phyloP scores from a whole-genome alignment of 805 yeast species.

The Middelhovenomyces tepae region DNA sequence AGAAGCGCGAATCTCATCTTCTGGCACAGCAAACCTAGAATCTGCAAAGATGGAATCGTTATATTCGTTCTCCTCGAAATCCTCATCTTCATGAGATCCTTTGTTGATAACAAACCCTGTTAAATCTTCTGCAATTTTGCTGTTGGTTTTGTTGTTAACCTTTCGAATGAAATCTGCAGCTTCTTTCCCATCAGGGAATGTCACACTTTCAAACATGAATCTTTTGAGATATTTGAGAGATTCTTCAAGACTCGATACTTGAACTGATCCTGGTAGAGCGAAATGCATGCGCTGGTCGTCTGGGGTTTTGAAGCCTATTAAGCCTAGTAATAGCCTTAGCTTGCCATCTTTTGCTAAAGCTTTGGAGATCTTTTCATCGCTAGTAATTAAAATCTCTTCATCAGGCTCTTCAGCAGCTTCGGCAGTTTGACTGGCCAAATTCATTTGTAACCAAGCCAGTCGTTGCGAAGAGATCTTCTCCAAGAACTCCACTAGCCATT shows the following conservation, averaged over 20 bases:
- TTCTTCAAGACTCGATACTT: conserved; percentile 28
- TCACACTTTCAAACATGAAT: conserved; percentile 32
- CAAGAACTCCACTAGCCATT: conserved; percentile 36
- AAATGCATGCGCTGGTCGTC: conserved; percentile 33
- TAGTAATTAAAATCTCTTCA: conserved; percentile 1
- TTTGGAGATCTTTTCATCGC: conserved; percentile 7
- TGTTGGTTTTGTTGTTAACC: conserved; percentile 1
- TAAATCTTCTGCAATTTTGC: conserved; percentile 8
- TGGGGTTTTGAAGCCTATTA: conserved; percentile 41
- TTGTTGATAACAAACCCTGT: conserved; percentile 25
- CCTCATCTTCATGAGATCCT: conserved; percentile 28
- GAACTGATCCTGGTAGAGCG: conserved; percentile 29
- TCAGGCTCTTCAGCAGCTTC: neutral
- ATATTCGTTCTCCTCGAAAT: conserved; percentile 18
- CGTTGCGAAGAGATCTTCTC: conserved; percentile 26
- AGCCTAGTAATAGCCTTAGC: conserved; percentile 38
- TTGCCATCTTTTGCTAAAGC: conserved; percentile 39
- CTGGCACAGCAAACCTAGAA: conserved; percentile 14
- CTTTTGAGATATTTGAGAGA: conserved; percentile 33
- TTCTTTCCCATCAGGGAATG: conserved; percentile 27
- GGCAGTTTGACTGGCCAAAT: conserved; percentile 7
- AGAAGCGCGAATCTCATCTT: conserved; percentile 9
- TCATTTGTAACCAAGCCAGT: conserved; percentile 13
- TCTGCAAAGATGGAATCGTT: conserved; percentile 17
- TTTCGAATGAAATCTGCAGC: conserved; percentile 29